Evolutionary conservation across 106 monocot genomes (phyloP).

Genomic region (Acorus calamus): DNA sequence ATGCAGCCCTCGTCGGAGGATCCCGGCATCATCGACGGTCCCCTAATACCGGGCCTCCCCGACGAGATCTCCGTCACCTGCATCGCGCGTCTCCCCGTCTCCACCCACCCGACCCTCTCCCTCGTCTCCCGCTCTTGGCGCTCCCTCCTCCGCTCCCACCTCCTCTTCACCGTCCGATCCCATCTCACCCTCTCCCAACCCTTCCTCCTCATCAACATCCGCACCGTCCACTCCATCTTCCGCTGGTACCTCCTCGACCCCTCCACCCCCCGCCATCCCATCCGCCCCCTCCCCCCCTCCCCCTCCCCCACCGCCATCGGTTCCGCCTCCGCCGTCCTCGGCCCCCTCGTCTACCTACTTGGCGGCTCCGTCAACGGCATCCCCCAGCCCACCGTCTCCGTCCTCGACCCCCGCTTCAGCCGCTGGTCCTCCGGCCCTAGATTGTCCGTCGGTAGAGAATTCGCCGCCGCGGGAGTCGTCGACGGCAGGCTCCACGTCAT

Average conservation of each 20-base stretch:
- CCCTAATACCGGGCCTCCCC: constrained; percentile 58
- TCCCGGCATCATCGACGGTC: too few species aligned
- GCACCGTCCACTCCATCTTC: constrained; percentile 10
- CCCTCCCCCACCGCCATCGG: constrained; percentile 20
- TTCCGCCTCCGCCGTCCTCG: constrained; percentile 15
- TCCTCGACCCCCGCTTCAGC: constrained; percentile 31
- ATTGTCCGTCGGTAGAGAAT: constrained; percentile 45
- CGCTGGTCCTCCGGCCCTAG: constrained; percentile 50
- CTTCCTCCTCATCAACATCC: constrained; percentile 30
- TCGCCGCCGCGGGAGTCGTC: constrained; percentile 42
- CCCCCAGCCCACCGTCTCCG: constrained; percentile 32
- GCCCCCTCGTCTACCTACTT: constrained; percentile 32
- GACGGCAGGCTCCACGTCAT: constrained; percentile 33
- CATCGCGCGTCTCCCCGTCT: constrained; percentile 48
- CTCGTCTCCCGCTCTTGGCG: constrained; percentile 57
- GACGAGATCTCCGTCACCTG: constrained; percentile 56
- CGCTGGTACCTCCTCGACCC: constrained; percentile 34
- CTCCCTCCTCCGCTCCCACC: constrained; percentile 30
- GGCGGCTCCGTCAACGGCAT: constrained; percentile 49
- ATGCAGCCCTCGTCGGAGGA: too few species aligned
- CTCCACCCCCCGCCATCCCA: background rate
- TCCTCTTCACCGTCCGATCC: constrained; percentile 30
- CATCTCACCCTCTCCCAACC: constrained; percentile 9
- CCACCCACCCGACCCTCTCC: constrained; percentile 34
- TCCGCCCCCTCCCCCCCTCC: constrained; percentile 21